Base-by-base conservation (phyloP, 176 grass and related monocot genomes). In the Oryza glumipatula region DNA sequence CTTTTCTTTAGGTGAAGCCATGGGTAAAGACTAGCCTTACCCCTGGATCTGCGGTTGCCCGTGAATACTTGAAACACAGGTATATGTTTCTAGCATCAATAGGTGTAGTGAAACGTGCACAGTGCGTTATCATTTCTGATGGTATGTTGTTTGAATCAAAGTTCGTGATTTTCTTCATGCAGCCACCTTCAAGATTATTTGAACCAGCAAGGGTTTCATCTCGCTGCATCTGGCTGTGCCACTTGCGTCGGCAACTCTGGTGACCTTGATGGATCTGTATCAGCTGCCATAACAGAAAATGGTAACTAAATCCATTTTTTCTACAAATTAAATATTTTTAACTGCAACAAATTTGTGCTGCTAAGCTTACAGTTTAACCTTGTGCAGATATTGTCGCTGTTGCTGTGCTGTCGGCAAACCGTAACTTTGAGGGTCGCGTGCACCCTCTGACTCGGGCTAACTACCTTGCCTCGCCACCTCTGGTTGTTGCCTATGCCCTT, bases 161-260 rank as follows among this genome's bases (percentile, higher is more conserved):
- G 79, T 15, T 79, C 47, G 5, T 81, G 45, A 15, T 22, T 26
- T 83, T 68, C 12, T 79, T 26, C 48, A 39, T 81, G 39, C 73
- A 97, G 94, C 74, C 92, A 92, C 54, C 92, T 97, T 75, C 88
- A 97, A 65, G 88, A 94, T 33, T 97, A 85, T 70, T 88, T 94
- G 77, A 97, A 87, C 84, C 77, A 97, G 73, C 94, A 92, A 87
- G 94, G 94, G 72, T 97, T 97, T 69, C 66, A 94, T 68, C 77
- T 94, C 83, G 94, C 94, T 66, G 94, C 92, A 15, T 97, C 90
- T 85, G 94, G 92, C 41, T 97, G 94, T 85, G 94, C 94, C 60
- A 97, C 94, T 77, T 97, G 94, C 72, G 94, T 97, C 21, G 94
- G 94, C 41, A 97, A 97, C 84, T 97, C 94, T 76, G 94, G 94